Evolutionary conservation across 306 rosid species (phyloP), one percentile per base, ranked within the genome.

Genomic region (Mimosa pudica): DNA sequence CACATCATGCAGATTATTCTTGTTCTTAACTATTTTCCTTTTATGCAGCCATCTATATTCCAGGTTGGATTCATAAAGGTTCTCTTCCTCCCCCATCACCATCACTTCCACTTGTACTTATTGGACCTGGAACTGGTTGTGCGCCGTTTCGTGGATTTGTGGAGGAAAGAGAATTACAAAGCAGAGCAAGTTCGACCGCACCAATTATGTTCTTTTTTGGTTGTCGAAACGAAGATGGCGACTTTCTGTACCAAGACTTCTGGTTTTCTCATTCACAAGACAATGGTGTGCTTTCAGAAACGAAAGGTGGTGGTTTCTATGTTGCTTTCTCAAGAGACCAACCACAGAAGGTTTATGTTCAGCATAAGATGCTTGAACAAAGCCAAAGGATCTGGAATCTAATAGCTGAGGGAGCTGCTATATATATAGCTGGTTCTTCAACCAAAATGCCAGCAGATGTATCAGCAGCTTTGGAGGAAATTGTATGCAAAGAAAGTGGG

Each of bases 61-160:
- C 97, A 68, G 91, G 79, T 13, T 95, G 98, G 98, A 82, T 92
- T 79, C 87, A 73, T n/a, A 91, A 90, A 85, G 97, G 98, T 63
- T 85, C 88, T 66, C 98, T 95, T 77, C 92, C 92, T 46, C 74
- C 90, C 9, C 98, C 98, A 48, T 75, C 87, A n/a, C 90, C 91
- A 13, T 87, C 90, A 12, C 92, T 92, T 68, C 98, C 98, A 51
- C 89, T 95, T 74, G 83, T 92, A 83, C 97, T 95, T 12, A 62
- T 95, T 36, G 98, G 98, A 67, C 98, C 98, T 0, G 97, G 98
- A 74, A 92, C 98, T 0, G 98, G 98, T 17, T 95, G 97, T 68
- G 98, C 98, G 0, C 98, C 98, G 24, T 92, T 95, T 60, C 90
- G 75, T 5, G 98, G 98, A 51, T 89, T 92, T 46, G 82, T 95